These are phyloP conservation scores for Pseudocercospora vitis DNA, from an alignment of 2,329 filamentous ascomycete genomes.

Conservation along the genomic window DNA sequence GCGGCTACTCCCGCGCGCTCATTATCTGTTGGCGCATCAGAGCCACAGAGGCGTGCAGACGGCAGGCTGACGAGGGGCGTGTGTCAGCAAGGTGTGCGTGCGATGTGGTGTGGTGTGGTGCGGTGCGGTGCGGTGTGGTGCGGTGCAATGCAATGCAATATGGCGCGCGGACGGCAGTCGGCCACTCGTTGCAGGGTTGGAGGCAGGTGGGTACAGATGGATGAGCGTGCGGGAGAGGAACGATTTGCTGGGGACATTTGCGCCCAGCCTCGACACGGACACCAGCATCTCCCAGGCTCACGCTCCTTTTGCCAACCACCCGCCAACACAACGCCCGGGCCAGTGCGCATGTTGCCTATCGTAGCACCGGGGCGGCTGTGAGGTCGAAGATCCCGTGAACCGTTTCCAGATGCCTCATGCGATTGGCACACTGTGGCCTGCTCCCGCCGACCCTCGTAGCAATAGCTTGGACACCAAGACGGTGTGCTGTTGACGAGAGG, in stretches of 20 bases:
- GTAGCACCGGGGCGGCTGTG: constrained; percentile 9
- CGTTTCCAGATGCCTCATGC: constrained; percentile 12
- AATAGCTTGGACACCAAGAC: not conserved
- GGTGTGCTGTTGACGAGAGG: constrained; percentile 5
- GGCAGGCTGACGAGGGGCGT: not conserved
- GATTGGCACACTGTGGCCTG: constrained; percentile 12
- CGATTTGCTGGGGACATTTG: not conserved
- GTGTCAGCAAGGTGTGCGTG: not conserved
- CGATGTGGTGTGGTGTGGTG: not conserved
- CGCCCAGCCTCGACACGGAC: not conserved
- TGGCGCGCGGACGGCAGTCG: too few relatives aligned
- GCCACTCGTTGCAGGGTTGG: too few relatives aligned
- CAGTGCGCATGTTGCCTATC: constrained; percentile 7
- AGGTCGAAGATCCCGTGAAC: constrained; percentile 10
- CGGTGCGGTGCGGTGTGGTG: too few relatives aligned
- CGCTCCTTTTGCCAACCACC: constrained; percentile 14
- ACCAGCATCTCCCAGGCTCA: constrained; percentile 1
- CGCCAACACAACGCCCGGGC: constrained; percentile 9
- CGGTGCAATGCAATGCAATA: too few relatives aligned
- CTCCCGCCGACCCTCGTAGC: constrained; percentile 9
- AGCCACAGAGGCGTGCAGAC: not conserved
- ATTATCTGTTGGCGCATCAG: not conserved
- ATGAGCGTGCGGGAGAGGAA: too few relatives aligned
- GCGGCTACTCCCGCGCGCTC: not conserved
- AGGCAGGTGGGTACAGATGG: too few relatives aligned